A percentile compares a stretch with the other conserved stretches of the same genome.
phyloP scores from a whole-genome alignment of 441 rosid genomes.

The Biscutella auriculata region DNA sequence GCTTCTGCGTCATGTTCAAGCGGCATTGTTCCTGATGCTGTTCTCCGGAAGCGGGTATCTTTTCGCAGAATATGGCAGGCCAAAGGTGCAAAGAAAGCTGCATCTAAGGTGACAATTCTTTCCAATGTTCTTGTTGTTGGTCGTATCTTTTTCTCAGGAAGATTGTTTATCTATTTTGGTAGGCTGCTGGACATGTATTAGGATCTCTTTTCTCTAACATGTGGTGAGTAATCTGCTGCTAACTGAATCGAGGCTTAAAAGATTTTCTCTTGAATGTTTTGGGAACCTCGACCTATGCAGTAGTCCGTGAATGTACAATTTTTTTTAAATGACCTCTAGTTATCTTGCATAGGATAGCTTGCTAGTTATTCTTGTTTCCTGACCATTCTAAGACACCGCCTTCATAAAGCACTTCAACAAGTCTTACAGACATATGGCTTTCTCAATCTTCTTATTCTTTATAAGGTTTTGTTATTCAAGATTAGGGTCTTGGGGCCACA shows the following conservation, averaged over 20 bases:
- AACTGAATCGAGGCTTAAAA: not conserved
- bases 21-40: conserved; percentile 40
- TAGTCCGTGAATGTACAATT: not conserved
- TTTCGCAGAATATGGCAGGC: conserved; percentile 95
- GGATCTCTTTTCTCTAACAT: conserved; percentile 13
- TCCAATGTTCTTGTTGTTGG: conserved; percentile 14
- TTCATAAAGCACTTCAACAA: not conserved
- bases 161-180: conserved; percentile 1
- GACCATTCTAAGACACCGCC: not conserved
- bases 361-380: not conserved
- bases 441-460: not conserved
- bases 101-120: conserved; percentile 51
- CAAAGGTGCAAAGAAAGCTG: conserved; percentile 80
- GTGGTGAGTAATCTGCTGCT: not conserved
- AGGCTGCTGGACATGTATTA: conserved; percentile 13
- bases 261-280: not conserved
- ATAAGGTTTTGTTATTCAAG: not conserved
- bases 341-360: conserved; percentile 4
- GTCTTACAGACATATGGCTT: not conserved
- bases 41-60: conserved; percentile 47
- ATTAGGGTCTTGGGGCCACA: not conserved
- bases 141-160: conserved; percentile 3
- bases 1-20: conserved; percentile 29
- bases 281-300: not conserved
- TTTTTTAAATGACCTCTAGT: not conserved